Evolutionary conservation across 1,284 basidiomycete species (phyloP), one percentile per base, ranked within the genome.

Genomic region (Serendipita sp.): DNA sequence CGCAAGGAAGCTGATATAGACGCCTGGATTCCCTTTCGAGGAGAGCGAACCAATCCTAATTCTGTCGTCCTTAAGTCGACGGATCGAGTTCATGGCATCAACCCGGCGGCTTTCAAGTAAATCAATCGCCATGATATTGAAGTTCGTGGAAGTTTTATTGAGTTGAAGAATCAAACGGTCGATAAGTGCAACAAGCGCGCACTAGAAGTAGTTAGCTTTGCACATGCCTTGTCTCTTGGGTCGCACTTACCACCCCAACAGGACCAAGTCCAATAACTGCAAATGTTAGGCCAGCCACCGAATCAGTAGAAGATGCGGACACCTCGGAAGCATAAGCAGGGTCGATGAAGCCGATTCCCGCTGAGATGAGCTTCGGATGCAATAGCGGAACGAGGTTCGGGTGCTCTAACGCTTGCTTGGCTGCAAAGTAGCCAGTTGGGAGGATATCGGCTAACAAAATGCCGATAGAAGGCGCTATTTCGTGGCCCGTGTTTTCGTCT

Each of bases 361-460:
- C 12, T 38, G 38, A 38, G 12, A 13, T 13, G 12, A 38, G 38
- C 12, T 26, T 74, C 1, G 81, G 82, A 0, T 76, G 79, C 38
- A 86, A 66, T 17, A 83, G 74, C 3, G 84, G 80, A 13, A 77
- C 73, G 2, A 83, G 72, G 71, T 88, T 89, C 5, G 85, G 82
- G 68, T 89, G 86, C 64, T 82, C 81, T 63, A 88, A 68, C 1
- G 82, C 83, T 68, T 91, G 88, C 62, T 83, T 70, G 4, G 84
- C 83, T 8, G 87, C 88, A 69, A 88, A 91, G 43, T 71, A 73
- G 17, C 73, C 61, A 0, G 88, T 90, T 1, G 88, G 87, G 10
- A 89, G 76, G 66, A 89, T 88, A 68, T 92, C 89, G 12, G 85
- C 86, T n/a, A 90, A 77, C 44, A 91, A 74, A n/a, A 88, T 75